These are phyloP conservation scores for Clonostachys rosea DNA, from an alignment of 2,329 filamentous ascomycete genomes.

Conservation along the genomic window DNA sequence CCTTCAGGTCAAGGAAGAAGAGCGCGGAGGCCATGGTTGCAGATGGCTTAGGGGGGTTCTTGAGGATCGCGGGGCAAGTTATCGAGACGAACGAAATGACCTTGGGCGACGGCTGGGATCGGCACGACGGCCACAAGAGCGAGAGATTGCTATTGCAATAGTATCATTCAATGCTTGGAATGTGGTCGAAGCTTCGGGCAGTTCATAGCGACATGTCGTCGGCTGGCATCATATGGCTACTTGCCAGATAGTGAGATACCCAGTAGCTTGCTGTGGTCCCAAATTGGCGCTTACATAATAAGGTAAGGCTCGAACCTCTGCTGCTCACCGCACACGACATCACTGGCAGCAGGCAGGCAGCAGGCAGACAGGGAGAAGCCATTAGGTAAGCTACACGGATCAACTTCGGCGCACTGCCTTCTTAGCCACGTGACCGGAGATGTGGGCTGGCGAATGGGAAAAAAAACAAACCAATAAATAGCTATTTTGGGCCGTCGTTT, in stretches of 20 bases:
- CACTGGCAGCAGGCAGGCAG: no score
- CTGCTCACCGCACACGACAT: no score
- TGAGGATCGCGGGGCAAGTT: conserved; percentile 14
- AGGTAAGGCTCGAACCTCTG: no score
- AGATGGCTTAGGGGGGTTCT: conserved; percentile 11
- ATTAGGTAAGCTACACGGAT: no score
- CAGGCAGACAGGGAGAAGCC: no score
- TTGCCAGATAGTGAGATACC: neutral
- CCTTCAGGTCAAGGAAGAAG: conserved; percentile 99
- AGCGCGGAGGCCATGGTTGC: conserved; percentile 85
- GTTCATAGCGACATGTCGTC: neutral
- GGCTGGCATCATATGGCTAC: conserved; percentile 2
- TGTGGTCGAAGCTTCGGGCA: neutral
- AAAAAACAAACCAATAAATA: no score
- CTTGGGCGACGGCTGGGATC: conserved; percentile 4
- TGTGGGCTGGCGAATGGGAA: no score
- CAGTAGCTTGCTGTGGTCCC: neutral
- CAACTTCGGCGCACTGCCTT: no score
- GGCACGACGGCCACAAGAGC: conserved; percentile 12
- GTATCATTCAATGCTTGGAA: neutral
- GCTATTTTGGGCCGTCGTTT: no score
- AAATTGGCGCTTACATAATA: no score
- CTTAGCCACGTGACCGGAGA: no score
- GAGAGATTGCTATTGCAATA: neutral
- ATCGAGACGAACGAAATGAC: conserved; percentile 9